These are phyloP conservation scores for Acanthamoeba castellanii DNA, from an alignment of 208 protist genomes.

Conservation along the genomic window DNA sequence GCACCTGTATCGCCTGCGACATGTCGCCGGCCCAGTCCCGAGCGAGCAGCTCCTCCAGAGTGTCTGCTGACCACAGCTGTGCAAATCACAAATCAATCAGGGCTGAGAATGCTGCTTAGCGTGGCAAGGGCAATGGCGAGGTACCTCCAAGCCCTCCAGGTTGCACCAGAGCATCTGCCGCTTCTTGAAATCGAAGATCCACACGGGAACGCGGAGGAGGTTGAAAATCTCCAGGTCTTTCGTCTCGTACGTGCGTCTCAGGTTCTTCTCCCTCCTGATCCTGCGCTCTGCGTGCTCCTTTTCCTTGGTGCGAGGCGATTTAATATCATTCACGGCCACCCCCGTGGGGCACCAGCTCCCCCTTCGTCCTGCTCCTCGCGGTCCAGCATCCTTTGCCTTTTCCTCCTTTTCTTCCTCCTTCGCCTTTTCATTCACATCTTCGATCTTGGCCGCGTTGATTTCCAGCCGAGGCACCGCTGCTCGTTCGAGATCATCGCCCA, in stretches of 20 bases:
- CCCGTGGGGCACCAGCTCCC: not conserved
- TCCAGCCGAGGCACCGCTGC: not conserved
- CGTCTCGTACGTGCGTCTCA: not conserved
- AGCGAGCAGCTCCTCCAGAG: constrained; percentile 26
- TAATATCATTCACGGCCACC: not conserved
- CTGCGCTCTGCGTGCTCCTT: not conserved
- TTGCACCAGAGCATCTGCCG: constrained; percentile 53
- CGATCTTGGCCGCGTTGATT: not conserved
- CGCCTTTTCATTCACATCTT: not conserved
- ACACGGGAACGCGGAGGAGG: not conserved
- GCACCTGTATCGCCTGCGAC: not conserved
- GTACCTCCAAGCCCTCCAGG: constrained; percentile 28
- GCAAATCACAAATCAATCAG: not conserved
- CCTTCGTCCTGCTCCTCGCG: not conserved
- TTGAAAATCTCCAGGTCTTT: constrained; percentile 55
- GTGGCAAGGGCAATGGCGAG: not conserved
- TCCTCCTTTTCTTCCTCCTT: not conserved
- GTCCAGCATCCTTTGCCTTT: not conserved
- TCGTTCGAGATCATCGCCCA: not conserved
- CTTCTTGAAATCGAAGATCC: constrained; percentile 35
- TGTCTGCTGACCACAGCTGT: constrained; percentile 6
- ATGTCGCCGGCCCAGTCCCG: constrained; percentile 40
- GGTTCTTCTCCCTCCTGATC: not conserved
- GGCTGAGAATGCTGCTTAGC: not conserved
- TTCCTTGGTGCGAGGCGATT: not conserved